These are phyloP conservation scores for Arachnopeziza araneosa DNA, from an alignment of 2,329 filamentous ascomycete genomes.

Conservation along the genomic window DNA sequence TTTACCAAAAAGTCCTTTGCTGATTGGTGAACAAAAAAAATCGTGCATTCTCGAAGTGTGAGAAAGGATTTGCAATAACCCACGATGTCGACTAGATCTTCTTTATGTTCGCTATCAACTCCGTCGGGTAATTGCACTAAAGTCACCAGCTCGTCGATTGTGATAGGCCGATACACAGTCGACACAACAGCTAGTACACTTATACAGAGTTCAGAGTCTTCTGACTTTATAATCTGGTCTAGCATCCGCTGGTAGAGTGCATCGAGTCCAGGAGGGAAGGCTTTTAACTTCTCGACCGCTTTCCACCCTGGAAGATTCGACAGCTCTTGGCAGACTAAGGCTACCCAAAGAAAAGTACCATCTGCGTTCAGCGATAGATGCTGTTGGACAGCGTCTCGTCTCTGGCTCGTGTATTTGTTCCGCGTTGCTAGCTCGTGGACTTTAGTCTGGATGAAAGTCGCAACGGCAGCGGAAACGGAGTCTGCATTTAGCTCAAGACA, in stretches of 20 bases:
- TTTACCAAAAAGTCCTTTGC: conserved; percentile 28
- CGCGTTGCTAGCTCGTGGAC: conserved; percentile 24
- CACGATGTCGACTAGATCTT: conserved; percentile 31
- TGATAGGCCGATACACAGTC: conserved; percentile 20
- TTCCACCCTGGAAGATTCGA: conserved; percentile 17
- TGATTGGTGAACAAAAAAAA: conserved; percentile 30
- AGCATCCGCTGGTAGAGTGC: conserved; percentile 28
- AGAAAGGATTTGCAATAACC: conserved; percentile 32
- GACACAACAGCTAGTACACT: conserved; percentile 11
- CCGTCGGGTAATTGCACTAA: conserved; percentile 12
- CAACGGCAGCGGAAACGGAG: conserved; percentile 32
- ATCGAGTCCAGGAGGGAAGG: conserved; percentile 23
- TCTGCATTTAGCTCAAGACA: conserved; percentile 34
- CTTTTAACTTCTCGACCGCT: conserved; percentile 13
- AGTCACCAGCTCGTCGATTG: conserved; percentile 16
- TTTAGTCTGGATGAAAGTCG: conserved; percentile 34
- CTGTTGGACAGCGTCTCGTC: background rate
- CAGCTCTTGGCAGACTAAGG: conserved; percentile 31
- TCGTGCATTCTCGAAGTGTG: conserved; percentile 19
- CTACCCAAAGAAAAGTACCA: conserved; percentile 41
- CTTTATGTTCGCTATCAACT: conserved; percentile 12
- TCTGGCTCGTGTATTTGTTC: conserved; percentile 1
- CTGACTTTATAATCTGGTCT: conserved; percentile 19
- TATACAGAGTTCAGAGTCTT: conserved; percentile 15
- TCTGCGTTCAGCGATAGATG: conserved; percentile 28